Evolutionary conservation across 208 protist genomes (phyloP), one percentile per base, ranked within the genome.

Genomic region (Lotmaria passim): DNA sequence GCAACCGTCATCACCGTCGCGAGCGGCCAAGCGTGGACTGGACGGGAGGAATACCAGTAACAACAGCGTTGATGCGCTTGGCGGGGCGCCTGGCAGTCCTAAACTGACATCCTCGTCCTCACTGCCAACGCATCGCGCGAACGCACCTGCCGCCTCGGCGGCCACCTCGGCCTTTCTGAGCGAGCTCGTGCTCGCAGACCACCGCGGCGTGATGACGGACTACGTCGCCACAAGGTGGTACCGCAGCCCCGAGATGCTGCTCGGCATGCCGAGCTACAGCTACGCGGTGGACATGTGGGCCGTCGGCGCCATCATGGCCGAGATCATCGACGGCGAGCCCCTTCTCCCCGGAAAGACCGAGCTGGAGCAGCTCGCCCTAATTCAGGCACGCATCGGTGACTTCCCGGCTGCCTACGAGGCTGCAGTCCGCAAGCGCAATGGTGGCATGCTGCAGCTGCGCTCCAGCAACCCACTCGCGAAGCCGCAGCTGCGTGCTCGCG

Each of bases 221-320:
- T 97, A 98, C 62, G 91, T 98, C 7, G 90, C 92, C 0, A 98
- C 95, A 17, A 87, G 93, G 24, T 97, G 92, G 92, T 98, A 98
- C 72, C 83, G 95, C 36, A 92, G 83, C 47, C 95, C 95, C n/a
- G 90, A 97, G 73, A 93, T 98, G 82, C 79, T 98, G 28, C 75
- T 98, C 21, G 93, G 87, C 6, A 83, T 88, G 68, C 33, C 82
- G 17, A 64, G 87, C 44, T 97, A 97, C 69, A 69, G 72, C 47
- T 89, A 89, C 50, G 66, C 82, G 3, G 89, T 95, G 4, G 95
- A 98, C 71, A 91, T 97, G 73, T 98, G 93, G 93, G 88, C 93
- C 0, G 80, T 94, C 5, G 95, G 95, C 3, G 88, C 80, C 33
- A 96, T 98, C 58, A 96, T 97, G 91, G 93, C 86, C 26, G 93